Evolutionary conservation across 257 asterid genomes (phyloP).

Genomic region (Fraxinus anomala): DNA sequence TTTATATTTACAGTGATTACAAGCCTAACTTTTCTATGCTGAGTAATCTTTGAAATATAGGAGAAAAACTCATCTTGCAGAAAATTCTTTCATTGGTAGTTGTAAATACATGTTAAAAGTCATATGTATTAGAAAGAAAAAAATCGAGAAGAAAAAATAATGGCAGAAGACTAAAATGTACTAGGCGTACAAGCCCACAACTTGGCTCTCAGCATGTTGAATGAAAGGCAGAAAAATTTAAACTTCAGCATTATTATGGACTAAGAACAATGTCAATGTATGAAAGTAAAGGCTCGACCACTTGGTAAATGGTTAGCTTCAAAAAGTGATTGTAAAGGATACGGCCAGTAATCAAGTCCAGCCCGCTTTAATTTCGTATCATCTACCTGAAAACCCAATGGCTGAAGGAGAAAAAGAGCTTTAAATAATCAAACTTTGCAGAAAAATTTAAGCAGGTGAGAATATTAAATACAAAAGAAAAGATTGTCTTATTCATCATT

Average conservation of each 20-base stretch:
- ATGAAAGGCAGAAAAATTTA: neutral
- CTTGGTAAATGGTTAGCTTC: neutral
- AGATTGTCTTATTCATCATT: conserved; percentile 1
- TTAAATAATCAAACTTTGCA: conserved; percentile 10
- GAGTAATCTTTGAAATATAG: conserved; percentile 11
- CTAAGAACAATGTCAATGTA: neutral
- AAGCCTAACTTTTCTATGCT: neutral
- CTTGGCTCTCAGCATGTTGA: neutral
- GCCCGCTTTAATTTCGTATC: conserved; percentile 86
- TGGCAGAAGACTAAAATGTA: neutral
- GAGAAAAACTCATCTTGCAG: conserved; percentile 3
- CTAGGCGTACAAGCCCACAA: neutral
- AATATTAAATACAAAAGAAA: neutral
- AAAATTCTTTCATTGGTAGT: neutral
- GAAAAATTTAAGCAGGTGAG: conserved; percentile 19
- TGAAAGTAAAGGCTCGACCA: neutral
- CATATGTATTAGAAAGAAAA: neutral
- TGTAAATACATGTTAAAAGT: neutral
- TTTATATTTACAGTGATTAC: neutral
- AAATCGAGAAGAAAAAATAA: neutral
- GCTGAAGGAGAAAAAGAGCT: conserved; percentile 52
- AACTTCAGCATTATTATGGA: neutral
- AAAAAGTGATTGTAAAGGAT: conserved; percentile 49
- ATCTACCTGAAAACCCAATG: conserved; percentile 89
- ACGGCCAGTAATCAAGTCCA: conserved; percentile 99